Conservation (phyloP, 805 yeast genomes). For the Saccharomycopsis sp. region DNA sequence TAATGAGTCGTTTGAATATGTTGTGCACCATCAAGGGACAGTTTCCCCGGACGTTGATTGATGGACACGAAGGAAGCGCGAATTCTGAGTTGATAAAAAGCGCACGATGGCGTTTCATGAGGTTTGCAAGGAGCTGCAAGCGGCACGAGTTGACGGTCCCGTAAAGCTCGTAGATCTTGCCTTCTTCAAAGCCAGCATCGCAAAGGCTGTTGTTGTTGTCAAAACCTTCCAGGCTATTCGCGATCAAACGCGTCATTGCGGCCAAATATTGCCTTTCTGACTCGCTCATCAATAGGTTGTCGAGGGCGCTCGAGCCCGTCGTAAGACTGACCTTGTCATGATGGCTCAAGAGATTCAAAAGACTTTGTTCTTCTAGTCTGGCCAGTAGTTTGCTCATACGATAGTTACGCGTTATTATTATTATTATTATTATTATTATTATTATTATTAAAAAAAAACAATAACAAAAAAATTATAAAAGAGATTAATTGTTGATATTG, state of each 20-base stretch:
- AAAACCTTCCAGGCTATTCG: no score
- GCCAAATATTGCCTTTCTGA: not conserved
- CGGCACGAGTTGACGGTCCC: conserved; percentile 11
- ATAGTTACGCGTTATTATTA: no score
- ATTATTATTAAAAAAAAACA: no score
- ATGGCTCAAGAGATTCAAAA: no score
- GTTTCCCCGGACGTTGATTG: conserved; percentile 2
- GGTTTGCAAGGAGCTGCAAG: not conserved
- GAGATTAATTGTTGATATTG: no score
- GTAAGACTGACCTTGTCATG: not conserved
- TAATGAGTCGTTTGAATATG: conserved; percentile 1
- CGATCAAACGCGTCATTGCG: not conserved
- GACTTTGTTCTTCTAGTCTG: no score
- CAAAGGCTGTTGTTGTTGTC: not conserved
- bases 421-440: no score
- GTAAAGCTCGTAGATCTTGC: conserved; percentile 18
- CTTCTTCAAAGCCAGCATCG: conserved; percentile 10
- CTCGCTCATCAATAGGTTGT: not conserved
- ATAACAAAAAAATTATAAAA: no score
- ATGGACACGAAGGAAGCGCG: conserved; percentile 8
- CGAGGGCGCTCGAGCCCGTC: not conserved
- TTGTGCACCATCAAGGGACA: conserved; percentile 2
- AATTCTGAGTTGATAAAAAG: conserved; percentile 17
- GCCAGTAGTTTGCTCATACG: no score
- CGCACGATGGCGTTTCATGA: not conserved